phyloP scores from a whole-genome alignment of 805 yeast genomes.

The Teunomyces kruisii region DNA sequence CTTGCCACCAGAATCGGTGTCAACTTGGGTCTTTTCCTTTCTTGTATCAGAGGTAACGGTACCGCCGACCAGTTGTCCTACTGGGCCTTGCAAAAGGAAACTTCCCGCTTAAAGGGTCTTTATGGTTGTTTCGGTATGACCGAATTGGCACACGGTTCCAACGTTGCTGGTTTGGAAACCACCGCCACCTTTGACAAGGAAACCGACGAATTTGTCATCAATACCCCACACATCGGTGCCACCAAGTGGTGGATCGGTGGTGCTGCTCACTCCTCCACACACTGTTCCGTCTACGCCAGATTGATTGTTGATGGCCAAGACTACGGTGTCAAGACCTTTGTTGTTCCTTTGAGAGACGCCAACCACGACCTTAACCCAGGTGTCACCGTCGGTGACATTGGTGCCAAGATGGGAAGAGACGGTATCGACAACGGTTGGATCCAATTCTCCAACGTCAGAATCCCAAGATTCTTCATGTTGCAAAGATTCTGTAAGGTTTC shows the following conservation, averaged over 20 bases:
- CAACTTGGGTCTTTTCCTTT: constrained; percentile 80
- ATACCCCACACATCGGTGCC: constrained; percentile 90
- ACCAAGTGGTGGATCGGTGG: constrained; percentile 99
- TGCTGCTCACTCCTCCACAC: constrained; percentile 93
- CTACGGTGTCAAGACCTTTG: constrained; percentile 89
- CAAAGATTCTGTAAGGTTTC: constrained; percentile 73
- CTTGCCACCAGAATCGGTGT: constrained; percentile 82
- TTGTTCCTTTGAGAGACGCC: constrained; percentile 83
- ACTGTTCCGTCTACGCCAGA: constrained; percentile 82
- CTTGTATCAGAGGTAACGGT: constrained; percentile 84
- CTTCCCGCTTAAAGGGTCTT: constrained; percentile 55
- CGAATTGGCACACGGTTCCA: constrained; percentile 71
- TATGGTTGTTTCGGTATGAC: constrained; percentile 66
- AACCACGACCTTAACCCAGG: constrained; percentile 77
- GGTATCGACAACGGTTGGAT: constrained; percentile 98
- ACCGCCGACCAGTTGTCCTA: constrained; percentile 78
- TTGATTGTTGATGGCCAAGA: constrained; percentile 79
- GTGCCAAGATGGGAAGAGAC: constrained; percentile 93
- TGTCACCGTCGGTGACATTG: constrained; percentile 84
- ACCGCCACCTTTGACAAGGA: constrained; percentile 68
- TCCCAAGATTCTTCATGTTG: constrained; percentile 82
- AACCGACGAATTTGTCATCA: constrained; percentile 67
- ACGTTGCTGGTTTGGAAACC: constrained; percentile 59
- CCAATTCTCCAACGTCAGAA: constrained; percentile 78
- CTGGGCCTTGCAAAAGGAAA: constrained; percentile 77